Evolutionary conservation across 2,329 filamentous ascomycete genomes (phyloP).

Genomic region (Sporothrix schenckii): DNA sequence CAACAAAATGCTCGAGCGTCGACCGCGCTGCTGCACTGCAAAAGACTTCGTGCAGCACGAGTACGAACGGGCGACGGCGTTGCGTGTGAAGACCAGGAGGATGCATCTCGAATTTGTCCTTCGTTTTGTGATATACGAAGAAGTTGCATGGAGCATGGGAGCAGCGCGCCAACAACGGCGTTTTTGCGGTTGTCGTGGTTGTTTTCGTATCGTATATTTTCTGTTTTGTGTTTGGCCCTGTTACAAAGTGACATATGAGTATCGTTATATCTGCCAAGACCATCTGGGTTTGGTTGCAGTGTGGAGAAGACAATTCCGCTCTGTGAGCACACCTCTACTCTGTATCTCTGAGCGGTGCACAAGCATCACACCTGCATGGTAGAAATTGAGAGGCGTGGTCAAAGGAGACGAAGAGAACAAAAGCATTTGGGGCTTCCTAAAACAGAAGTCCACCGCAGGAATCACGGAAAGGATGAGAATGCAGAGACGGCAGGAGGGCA

Average conservation of each 20-base stretch:
- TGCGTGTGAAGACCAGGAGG: background rate
- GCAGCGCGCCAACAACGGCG: background rate
- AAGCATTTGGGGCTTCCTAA: background rate
- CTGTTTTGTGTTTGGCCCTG: background rate
- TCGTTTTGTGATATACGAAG: background rate
- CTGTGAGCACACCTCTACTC: background rate
- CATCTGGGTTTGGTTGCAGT: conserved; percentile 15
- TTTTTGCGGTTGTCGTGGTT: conserved; percentile 4
- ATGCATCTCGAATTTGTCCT: background rate
- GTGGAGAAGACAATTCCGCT: conserved; percentile 3
- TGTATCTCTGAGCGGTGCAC: conserved; percentile 22
- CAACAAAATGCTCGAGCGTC: conserved; percentile 18
- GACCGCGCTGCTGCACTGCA: conserved; percentile 18
- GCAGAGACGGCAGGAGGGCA: background rate
- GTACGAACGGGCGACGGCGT: background rate
- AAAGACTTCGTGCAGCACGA: background rate
- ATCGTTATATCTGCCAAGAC: conserved; percentile 18
- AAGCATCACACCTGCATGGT: conserved; percentile 28
- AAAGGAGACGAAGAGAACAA: background rate
- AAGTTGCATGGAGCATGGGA: background rate
- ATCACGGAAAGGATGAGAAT: conserved; percentile 21
- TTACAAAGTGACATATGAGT: no score
- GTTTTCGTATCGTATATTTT: conserved; percentile 6
- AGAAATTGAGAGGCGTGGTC: background rate
- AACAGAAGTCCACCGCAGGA: conserved; percentile 24